Conservation (phyloP, 352 stramenopile genomes). For the Pythium aphanidermatum region DNA sequence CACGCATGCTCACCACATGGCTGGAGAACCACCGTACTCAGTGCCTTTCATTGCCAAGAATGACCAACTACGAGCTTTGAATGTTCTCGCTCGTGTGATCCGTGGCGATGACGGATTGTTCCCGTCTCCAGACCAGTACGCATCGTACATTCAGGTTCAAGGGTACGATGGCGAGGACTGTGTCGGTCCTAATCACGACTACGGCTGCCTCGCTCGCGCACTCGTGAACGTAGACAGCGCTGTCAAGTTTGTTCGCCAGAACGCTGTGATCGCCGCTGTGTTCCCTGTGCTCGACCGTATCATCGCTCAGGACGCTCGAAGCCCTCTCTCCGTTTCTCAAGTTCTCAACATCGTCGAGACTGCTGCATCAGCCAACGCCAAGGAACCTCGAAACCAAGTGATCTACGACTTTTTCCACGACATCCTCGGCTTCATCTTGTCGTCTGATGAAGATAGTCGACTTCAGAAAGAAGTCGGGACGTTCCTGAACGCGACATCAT, state of each 20-base stretch:
- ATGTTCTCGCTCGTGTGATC: conserved; percentile 38
- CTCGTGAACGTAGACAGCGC: conserved; percentile 43
- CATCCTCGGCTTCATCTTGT: conserved; percentile 27
- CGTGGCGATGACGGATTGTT: conserved; percentile 44
- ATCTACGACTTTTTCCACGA: conserved; percentile 29
- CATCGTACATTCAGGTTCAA: conserved; percentile 36
- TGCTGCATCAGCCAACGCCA: conserved; percentile 14
- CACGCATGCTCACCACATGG: conserved; percentile 43
- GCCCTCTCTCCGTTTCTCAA: conserved; percentile 32
- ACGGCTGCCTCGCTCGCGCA: conserved; percentile 43
- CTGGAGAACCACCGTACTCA: conserved; percentile 26
- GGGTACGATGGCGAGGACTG: conserved; percentile 44
- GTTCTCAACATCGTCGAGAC: conserved; percentile 29
- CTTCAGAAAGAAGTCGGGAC: conserved; percentile 26
- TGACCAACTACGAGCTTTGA: conserved; percentile 33
- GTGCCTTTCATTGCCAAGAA: conserved; percentile 26
- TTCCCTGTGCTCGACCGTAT: conserved; percentile 49
- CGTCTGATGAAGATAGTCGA: conserved; percentile 27
- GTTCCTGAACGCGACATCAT: conserved; percentile 24
- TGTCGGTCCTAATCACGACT: conserved; percentile 34
- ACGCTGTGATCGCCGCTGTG: conserved; percentile 32
- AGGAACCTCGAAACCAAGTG: conserved; percentile 22
- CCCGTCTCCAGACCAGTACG: conserved; percentile 37
- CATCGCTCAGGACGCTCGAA: conserved; percentile 41
- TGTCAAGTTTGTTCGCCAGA: conserved; percentile 29